Evolutionary conservation across 208 protist genomes (phyloP), one percentile per base, ranked within the genome.

Genomic region (Crithidia acanthocephali): DNA sequence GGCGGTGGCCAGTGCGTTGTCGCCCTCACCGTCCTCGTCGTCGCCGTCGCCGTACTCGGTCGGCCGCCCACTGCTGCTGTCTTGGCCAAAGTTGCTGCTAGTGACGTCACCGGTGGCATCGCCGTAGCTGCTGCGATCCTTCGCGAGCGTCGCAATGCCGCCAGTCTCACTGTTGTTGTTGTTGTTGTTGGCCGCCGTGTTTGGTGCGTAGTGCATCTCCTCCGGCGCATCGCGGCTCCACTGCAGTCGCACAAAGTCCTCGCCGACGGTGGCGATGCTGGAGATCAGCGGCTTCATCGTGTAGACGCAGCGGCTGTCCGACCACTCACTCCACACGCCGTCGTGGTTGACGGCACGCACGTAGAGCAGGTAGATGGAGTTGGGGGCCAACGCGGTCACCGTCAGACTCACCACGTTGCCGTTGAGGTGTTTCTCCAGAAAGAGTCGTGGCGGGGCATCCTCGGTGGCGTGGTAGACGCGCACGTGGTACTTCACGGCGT

Each of bases 251-350:
- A 96, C 74, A 73, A 91, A 98, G 65, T 93, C 87, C 72, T 98
- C 94, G 11, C 94, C 94, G 27, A 95, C 84, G 9, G 89, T 87
- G 32, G 76, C 74, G 28, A 95, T 79, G 45, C 77, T 79, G 33
- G 61, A 50, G 40, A 64, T 35, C 6, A 98, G 66, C n/a, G 84
- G 84, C 75, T 87, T 86, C 88, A 98, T 94, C 15, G 94, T 98
- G 79, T 89, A 88, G 11, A 98, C 68, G 68, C 81, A 85, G 28
- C 83, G 83, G 51, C 91, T 82, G 77, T 87, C 84, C 8, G 90
- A 94, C 92, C 94, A 98, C 57, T 85, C 70, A 30, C 92, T 89
- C 91, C 92, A 97, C 70, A 95, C 81, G 1, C 86, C 86, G n/a
- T 80, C 59, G 35, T 68, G 28, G 48, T 94, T 94, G 55, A 79